phyloP scores from a whole-genome alignment of 495 filamentous ascomycete species.

The Trichoderma erinaceum region DNA sequence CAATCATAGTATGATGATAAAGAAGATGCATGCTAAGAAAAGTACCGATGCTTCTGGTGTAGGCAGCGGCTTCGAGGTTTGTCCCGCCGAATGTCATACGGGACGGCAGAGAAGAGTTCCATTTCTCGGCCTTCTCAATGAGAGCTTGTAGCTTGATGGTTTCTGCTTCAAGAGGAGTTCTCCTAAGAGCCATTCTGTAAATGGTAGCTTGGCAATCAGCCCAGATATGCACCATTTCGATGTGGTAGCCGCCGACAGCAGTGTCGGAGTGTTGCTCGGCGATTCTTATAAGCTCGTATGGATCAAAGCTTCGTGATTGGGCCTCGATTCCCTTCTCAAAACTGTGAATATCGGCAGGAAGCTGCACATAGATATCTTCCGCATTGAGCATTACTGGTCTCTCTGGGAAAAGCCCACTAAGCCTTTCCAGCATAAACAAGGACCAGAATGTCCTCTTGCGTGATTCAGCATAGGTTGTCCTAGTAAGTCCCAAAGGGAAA shows the following conservation, averaged over 20 bases:
- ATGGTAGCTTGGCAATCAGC: slow-evolving; percentile 55
- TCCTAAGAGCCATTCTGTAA: slow-evolving; percentile 48
- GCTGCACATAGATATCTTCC: slow-evolving; percentile 55
- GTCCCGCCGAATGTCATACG: slow-evolving; percentile 40
- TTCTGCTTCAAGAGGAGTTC: slow-evolving; percentile 26
- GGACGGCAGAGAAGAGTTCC: slow-evolving; percentile 38
- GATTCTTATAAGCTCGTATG: slow-evolving; percentile 23
- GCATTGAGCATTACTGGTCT: slow-evolving; percentile 38
- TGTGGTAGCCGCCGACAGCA: slow-evolving; percentile 48
- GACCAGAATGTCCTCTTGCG: slow-evolving; percentile 64
- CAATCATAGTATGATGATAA: slow-evolving; percentile 54
- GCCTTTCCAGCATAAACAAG: slow-evolving; percentile 56
- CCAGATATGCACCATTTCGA: slow-evolving; percentile 57
- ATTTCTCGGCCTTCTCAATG: slow-evolving; percentile 48
- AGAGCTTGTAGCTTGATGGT: slow-evolving; percentile 49
- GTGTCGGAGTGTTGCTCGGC: slow-evolving; percentile 33
- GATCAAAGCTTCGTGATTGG: slow-evolving; percentile 53
- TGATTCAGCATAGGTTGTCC: slow-evolving; percentile 55
- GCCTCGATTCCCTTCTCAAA: slow-evolving; percentile 52
- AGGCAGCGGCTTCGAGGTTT: slow-evolving; percentile 40
- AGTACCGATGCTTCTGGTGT: slow-evolving; percentile 28
- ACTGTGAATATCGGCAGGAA: slow-evolving; percentile 51
- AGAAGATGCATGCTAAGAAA: slow-evolving; percentile 57
- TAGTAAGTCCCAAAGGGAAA: slow-evolving; percentile 53
- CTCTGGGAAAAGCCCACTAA: slow-evolving; percentile 51